Conservation (phyloP, 495 filamentous ascomycete genomes). For the Trichoderma orchidacearum region DNA sequence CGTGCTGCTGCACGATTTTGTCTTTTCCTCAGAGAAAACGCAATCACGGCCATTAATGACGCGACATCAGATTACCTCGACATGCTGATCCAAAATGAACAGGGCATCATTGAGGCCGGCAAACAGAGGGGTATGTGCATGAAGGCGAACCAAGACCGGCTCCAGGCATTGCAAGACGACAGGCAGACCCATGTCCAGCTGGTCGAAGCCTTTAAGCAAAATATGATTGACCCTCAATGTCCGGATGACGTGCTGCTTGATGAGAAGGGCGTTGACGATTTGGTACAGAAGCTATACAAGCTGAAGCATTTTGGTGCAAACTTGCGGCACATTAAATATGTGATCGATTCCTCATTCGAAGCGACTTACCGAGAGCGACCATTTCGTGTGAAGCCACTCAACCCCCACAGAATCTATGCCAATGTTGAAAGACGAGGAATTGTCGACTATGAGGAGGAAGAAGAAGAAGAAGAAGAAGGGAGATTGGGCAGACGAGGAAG, state of each 20-base stretch:
- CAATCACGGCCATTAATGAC: constrained; percentile 24
- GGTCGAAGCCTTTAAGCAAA: constrained; percentile 6
- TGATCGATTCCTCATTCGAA: constrained; percentile 5
- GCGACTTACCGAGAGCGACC: constrained; percentile 12
- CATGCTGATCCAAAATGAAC: constrained; percentile 14
- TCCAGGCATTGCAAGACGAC: not conserved
- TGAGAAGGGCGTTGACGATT: constrained; percentile 6
- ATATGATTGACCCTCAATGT: constrained; percentile 4
- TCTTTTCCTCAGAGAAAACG: constrained; percentile 21
- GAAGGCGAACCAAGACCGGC: not conserved
- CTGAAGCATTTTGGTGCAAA: constrained; percentile 14
- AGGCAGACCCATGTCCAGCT: not conserved
- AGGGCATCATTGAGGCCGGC: not conserved
- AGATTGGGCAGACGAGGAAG: too few species aligned
- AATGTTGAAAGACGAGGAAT: too few species aligned
- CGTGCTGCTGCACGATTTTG: constrained; percentile 21
- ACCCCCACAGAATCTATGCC: too few species aligned
- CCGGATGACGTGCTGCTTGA: constrained; percentile 1
- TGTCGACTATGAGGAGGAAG: too few species aligned
- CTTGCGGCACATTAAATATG: constrained; percentile 9
- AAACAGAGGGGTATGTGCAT: not conserved
- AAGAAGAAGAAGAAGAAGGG: too few species aligned
- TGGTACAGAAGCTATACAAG: constrained; percentile 10
- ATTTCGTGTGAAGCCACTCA: not conserved
- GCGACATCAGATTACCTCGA: constrained; percentile 24